Percentiles rank a stretch among this genome's conserved stretches.
Conservation (phyloP, 306 rosid species). For the Mimosa pudica region DNA sequence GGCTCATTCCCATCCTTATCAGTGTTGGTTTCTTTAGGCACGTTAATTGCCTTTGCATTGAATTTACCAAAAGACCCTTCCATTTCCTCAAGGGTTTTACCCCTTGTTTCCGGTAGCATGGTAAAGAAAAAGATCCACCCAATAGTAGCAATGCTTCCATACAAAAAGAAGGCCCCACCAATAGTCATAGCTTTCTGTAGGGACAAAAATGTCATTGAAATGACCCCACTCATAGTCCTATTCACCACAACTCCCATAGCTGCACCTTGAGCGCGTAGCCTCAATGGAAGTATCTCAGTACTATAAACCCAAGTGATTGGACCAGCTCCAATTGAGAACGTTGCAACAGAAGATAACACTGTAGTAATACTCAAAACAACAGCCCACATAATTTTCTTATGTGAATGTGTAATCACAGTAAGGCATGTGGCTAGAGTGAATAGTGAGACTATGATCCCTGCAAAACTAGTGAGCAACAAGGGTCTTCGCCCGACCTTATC, state of each 20-base stretch:
- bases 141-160: conserved; percentile 39
- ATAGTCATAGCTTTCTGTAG: conserved; percentile 46
- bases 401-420: conserved; percentile 41
- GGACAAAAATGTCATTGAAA: conserved; percentile 81
- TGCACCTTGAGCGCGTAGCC: conserved; percentile 76
- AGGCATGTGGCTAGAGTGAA: conserved; percentile 43
- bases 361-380: conserved; percentile 48
- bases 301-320: conserved; percentile 83
- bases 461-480: conserved; percentile 57
- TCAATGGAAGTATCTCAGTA: conserved; percentile 72
- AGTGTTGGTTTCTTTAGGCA: not conserved
- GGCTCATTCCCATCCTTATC: conserved; percentile 13
- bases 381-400: conserved; percentile 48
- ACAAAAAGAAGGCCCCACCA: conserved; percentile 81
- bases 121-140: conserved; percentile 63
- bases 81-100: conserved; percentile 73
- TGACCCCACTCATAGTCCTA: conserved; percentile 54
- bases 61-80: conserved; percentile 71
- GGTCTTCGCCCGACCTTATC: conserved; percentile 78
- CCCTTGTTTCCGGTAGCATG: conserved; percentile 76
- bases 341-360: conserved; percentile 54
- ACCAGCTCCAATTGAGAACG: conserved; percentile 80
- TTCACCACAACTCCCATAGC: conserved; percentile 65
- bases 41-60: conserved; percentile 9
- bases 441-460: conserved; percentile 61